Percentiles rank a stretch among this genome's conserved stretches.
These are phyloP conservation scores for Scheffersomyces insectosa DNA, from an alignment of 1,139 yeast species.

Conservation along the genomic window DNA sequence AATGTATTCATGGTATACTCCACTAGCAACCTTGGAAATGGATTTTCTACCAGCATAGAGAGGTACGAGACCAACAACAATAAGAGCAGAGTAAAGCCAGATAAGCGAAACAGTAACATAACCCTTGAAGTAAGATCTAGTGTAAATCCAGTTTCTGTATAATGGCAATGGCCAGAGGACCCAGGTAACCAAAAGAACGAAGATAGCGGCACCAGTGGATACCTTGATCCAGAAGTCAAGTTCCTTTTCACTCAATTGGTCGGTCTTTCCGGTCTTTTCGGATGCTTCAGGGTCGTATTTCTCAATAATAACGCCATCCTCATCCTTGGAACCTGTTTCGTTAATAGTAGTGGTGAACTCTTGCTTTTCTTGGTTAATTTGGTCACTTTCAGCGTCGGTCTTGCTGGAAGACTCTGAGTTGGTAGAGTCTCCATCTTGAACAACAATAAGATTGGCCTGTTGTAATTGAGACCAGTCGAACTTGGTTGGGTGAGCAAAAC, in stretches of 20 bases:
- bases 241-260: constrained; percentile 12
- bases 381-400: constrained; percentile 1
- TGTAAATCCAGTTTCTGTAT: constrained; percentile 45
- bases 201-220: constrained; percentile 28
- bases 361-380: constrained; percentile 4
- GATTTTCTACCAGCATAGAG: constrained; percentile 36
- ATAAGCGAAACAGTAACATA: constrained; percentile 39
- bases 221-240: constrained; percentile 24
- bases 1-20: constrained; percentile 14
- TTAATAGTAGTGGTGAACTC: neutral
- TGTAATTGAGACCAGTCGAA: constrained; percentile 34
- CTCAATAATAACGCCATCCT: neutral
- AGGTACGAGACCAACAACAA: constrained; percentile 39
- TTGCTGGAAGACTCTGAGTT: constrained; percentile 4
- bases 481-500: constrained; percentile 26
- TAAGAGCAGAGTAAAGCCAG: constrained; percentile 35
- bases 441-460: constrained; percentile 21
- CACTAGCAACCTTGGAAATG: constrained; percentile 20
- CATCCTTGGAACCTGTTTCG: neutral
- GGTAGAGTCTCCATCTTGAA: constrained; percentile 6
- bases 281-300: neutral
- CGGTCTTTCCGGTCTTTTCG: neutral
- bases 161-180: constrained; percentile 50
- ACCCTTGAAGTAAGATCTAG: constrained; percentile 40
- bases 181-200: constrained; percentile 33